Conservation (phyloP, 176 grass and related monocot genomes). For the Triticum turgidum region DNA sequence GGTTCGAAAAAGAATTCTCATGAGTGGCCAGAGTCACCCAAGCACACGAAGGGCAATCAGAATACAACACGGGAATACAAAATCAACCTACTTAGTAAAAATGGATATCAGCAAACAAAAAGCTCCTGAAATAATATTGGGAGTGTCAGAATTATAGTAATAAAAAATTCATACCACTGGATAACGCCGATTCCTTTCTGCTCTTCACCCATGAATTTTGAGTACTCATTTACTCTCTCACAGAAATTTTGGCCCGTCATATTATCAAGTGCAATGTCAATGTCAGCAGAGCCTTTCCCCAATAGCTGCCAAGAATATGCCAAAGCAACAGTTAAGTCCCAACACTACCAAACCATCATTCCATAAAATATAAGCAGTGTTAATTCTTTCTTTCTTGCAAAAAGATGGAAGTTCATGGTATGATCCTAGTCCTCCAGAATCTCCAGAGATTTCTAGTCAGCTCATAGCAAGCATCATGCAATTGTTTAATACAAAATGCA, state of each 20-base stretch:
- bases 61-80: neutral
- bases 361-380: neutral
- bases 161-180: constrained; percentile 70
- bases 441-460: neutral
- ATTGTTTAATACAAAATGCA: neutral
- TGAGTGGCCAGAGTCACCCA: neutral
- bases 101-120: neutral
- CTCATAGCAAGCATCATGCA: neutral
- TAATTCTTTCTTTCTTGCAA: neutral
- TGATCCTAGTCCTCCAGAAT: neutral
- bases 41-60: neutral
- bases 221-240: constrained; percentile 89
- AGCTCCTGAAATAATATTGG: neutral
- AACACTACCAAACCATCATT: constrained; percentile 11
- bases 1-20: neutral
- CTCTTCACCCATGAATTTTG: constrained; percentile 56
- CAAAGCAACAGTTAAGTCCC: neutral
- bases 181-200: constrained; percentile 89
- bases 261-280: constrained; percentile 96
- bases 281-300: constrained; percentile 89
- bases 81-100: neutral
- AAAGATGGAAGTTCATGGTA: neutral
- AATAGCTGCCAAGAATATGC: constrained; percentile 54
- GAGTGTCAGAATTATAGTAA: neutral
- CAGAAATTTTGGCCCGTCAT: constrained; percentile 86